Base-by-base conservation (phyloP, 495 filamentous ascomycete genomes). In the Penicillium psychrofluorescens region DNA sequence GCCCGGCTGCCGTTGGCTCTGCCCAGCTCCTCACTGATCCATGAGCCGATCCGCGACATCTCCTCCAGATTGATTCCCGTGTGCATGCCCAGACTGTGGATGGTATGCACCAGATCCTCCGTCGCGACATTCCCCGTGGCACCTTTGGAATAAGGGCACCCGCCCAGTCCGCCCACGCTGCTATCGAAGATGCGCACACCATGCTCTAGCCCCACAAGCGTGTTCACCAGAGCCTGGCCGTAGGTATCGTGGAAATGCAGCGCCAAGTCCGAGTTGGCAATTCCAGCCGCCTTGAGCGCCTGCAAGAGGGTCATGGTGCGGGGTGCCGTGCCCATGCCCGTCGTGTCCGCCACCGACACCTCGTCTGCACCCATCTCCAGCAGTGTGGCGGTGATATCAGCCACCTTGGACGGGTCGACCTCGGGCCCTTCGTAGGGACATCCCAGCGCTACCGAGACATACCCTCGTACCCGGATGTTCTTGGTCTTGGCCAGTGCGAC, bases 171-270 rank as follows among this genome's bases (percentile, higher is more conserved):
- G 2, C 81, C 90, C 9, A 97, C 90, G 41, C 85, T 87, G 45
- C 80, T 81, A 59, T 99, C 92, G 64, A 97, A 97, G 1, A 81
- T 85, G 35, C 92, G 64, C 43, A 99, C 83, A 0, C 92, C 92
- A 43, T 88, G 83, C 63, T 96, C 90, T 8, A 97, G 68, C 14
- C 84, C 83, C 3, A 95, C 85, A 5, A 89, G 77, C 0, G 84
- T 85, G 57, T 98, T 96, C 28, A 95, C 86, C 42, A 97, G 70
- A 7, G 94, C 94, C 67, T 92, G 86, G 8, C 90, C 94, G 63
- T 94, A 99, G 5, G 94, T 99, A 55, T 98, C 90, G 50, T 97
- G 92, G 58, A 96, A 96, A 56, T 98, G 92, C 62, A 95, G 80
- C 2, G 91, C 90, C 2, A 98, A 53, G 53, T 94, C 89, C 51